These are phyloP conservation scores for Actinomortierella ambigua DNA, from an alignment of 371 early-diverging fungal genomes.

Conservation along the genomic window DNA sequence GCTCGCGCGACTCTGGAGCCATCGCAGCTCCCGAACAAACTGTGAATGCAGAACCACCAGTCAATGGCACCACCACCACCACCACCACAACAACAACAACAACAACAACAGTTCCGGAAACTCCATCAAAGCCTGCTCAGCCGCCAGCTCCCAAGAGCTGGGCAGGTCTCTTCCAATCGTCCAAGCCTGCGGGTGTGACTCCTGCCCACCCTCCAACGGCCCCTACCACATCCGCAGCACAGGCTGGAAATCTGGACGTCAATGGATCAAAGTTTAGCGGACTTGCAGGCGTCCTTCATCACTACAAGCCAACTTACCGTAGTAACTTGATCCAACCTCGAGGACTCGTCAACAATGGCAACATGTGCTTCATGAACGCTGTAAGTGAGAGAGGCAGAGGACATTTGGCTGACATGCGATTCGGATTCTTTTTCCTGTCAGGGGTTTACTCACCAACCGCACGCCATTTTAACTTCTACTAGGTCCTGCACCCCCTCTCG, in stretches of 20 bases:
- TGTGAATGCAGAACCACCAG: no score
- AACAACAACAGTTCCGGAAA: conserved; percentile 1
- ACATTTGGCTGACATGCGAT: conserved; percentile 8
- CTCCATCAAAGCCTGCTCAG: conserved; percentile 4
- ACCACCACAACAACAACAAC: conserved; percentile 6
- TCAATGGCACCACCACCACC: conserved; percentile 6
- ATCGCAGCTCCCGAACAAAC: no score
- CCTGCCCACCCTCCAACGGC: conserved; percentile 14
- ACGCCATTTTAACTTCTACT: no score
- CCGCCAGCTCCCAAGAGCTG: conserved; percentile 55
- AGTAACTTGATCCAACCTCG: conserved; percentile 77
- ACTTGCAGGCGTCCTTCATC: conserved; percentile 59
- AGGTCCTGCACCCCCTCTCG: conserved; percentile 84
- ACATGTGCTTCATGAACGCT: conserved; percentile 97
- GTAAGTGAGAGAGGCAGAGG: conserved; percentile 48
- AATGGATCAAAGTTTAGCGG: conserved; percentile 55
- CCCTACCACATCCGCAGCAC: conserved; percentile 12
- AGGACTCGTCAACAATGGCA: conserved; percentile 94
- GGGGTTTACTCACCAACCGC: no score
- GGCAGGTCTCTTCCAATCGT: conserved; percentile 61
- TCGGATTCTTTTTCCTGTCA: no score
- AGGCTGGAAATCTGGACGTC: conserved; percentile 26
- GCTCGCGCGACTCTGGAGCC: no score
- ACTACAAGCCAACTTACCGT: conserved; percentile 56
- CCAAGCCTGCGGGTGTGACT: conserved; percentile 24